These are phyloP conservation scores for Pezicula carpinea DNA, from an alignment of 2,329 filamentous ascomycete species.

Conservation along the genomic window DNA sequence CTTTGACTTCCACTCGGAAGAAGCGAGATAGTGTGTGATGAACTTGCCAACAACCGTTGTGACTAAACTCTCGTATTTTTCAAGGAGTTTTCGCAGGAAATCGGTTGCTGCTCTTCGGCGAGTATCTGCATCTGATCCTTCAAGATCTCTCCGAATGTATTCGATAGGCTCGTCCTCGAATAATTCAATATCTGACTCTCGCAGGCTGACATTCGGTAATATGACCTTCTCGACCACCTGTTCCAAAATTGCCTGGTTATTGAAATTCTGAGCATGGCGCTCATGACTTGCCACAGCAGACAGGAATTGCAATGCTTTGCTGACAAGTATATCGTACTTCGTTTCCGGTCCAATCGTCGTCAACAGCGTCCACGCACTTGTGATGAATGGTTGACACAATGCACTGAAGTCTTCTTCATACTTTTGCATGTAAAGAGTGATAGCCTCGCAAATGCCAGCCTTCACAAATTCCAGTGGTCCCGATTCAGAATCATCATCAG, in stretches of 20 bases:
- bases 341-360: conserved; percentile 82
- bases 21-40: conserved; percentile 74
- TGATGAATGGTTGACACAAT: conserved; percentile 78
- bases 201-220: conserved; percentile 82
- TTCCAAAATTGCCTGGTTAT: conserved; percentile 70
- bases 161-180: conserved; percentile 99
- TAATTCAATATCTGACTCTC: conserved; percentile 90
- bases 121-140: conserved; percentile 95
- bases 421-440: conserved; percentile 89
- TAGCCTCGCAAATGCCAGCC: conserved; percentile 85
- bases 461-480: conserved; percentile 82
- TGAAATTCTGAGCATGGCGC: conserved; percentile 80
- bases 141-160: conserved; percentile 90
- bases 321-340: conserved; percentile 91
- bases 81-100: conserved; percentile 83
- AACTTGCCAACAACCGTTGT: conserved; percentile 85
- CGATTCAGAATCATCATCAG: conserved; percentile 84
- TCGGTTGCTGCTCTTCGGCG: conserved; percentile 88
- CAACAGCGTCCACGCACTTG: conserved; percentile 84
- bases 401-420: conserved; percentile 90
- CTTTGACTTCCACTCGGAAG: conserved; percentile 95
- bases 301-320: conserved; percentile 89
- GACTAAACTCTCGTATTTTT: conserved; percentile 80
- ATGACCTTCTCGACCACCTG: conserved; percentile 96
- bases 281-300: conserved; percentile 79